Conservation (phyloP, 495 filamentous ascomycete species). For the Daldinia concentrica region DNA sequence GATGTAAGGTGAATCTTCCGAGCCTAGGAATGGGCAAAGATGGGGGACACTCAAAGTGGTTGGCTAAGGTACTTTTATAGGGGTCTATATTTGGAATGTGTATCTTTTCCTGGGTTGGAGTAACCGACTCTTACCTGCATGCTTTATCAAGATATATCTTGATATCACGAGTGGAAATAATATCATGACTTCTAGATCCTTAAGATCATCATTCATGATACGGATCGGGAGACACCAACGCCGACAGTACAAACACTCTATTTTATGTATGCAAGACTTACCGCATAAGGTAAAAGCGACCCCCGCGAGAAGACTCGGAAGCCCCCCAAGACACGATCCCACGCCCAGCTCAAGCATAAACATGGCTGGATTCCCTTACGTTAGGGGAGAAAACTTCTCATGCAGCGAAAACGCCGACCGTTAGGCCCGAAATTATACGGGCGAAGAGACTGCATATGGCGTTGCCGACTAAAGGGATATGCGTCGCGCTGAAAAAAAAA, state of each 20-base stretch:
- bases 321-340: neutral
- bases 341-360: neutral
- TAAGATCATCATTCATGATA: neutral
- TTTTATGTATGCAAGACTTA: constrained; percentile 1
- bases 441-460: neutral
- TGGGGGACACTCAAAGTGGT: neutral
- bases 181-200: neutral
- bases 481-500: neutral
- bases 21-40: constrained; percentile 6
- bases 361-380: neutral
- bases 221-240: neutral
- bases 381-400: neutral
- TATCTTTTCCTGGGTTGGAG: neutral
- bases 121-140: neutral
- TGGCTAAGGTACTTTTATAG: neutral
- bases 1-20: constrained; percentile 12
- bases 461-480: neutral
- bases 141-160: neutral
- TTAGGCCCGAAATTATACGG: neutral
- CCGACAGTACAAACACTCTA: neutral
- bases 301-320: constrained; percentile 1
- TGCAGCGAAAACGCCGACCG: neutral
- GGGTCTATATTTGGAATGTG: neutral
- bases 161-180: neutral
- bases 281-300: constrained; percentile 11